Evolutionary conservation across 192 early-diverging fungal species (phyloP).

Genomic region (Coemansia sp.): DNA sequence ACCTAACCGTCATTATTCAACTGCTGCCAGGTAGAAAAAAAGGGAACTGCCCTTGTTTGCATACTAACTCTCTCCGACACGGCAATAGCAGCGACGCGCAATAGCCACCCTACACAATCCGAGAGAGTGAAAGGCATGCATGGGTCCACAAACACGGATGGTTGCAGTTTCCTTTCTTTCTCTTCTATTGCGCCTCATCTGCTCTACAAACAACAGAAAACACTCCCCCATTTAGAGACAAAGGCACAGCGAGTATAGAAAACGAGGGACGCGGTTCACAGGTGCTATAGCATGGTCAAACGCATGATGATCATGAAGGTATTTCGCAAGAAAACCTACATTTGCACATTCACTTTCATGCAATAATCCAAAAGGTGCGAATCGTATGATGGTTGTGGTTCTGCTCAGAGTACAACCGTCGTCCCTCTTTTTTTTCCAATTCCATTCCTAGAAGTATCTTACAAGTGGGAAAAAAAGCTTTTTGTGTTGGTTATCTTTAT

Average conservation of each 20-base stretch:
- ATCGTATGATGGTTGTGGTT: not conserved
- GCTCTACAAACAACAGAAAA: constrained; percentile 5
- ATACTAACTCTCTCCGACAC: not conserved
- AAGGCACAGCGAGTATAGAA: not conserved
- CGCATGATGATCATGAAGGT: constrained; percentile 7
- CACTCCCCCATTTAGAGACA: not conserved
- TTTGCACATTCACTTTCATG: not conserved
- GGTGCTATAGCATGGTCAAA: constrained; percentile 1
- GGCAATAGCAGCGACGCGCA: not conserved
- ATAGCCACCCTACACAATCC: not conserved
- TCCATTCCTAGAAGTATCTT: not conserved
- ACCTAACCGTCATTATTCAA: not conserved
- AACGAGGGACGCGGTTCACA: not conserved
- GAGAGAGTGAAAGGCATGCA: not conserved
- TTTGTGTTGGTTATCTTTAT: too few species aligned
- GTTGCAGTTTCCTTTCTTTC: not conserved
- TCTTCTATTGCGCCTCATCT: not conserved
- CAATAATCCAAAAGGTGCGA: not conserved
- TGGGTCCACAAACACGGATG: constrained; percentile 1
- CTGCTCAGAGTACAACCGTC: not conserved
- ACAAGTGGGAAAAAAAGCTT: too few species aligned
- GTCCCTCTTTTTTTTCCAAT: not conserved
- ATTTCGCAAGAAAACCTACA: not conserved
- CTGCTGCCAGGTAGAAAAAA: not conserved
- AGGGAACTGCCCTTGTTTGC: not conserved